These are phyloP conservation scores for Austropuccinia psidii DNA, from an alignment of 1,284 basidiomycete genomes.

Conservation along the genomic window DNA sequence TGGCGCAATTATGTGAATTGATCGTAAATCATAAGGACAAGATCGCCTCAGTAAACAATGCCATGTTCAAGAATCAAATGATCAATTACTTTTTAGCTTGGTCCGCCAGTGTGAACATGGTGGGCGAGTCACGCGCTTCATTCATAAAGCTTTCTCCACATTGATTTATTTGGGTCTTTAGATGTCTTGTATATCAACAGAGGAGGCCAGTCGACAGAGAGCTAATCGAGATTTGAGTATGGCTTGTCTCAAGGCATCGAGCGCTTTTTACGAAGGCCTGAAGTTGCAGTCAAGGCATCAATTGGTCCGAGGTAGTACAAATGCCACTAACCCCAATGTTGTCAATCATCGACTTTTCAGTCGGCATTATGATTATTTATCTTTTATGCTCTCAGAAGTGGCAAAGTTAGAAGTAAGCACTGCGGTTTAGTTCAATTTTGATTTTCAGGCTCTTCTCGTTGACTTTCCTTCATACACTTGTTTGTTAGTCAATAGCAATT, in stretches of 20 bases:
- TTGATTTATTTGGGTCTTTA: background rate
- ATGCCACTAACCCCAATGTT: background rate
- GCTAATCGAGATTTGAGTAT: conserved; percentile 74
- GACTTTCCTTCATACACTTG: background rate
- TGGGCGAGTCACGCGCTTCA: background rate
- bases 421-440: background rate
- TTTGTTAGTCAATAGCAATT: conserved; percentile 20
- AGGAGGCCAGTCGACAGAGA: conserved; percentile 57
- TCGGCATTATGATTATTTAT: conserved; percentile 36
- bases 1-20: conserved; percentile 64
- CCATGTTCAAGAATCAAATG: conserved; percentile 32
- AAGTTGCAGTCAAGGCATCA: conserved; percentile 59
- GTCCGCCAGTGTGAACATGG: conserved; percentile 22
- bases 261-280: conserved; percentile 67
- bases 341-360: conserved; percentile 30
- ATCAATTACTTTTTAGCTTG: conserved; percentile 36
- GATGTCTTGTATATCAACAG: conserved; percentile 34
- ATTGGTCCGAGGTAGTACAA: background rate
- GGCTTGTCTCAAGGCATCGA: conserved; percentile 61
- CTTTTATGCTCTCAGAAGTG: conserved; percentile 26
- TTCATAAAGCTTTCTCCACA: background rate
- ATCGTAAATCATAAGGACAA: conserved; percentile 60
- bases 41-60: conserved; percentile 50
- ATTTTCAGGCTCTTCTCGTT: background rate
- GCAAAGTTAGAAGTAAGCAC: conserved; percentile 25